Conservation (phyloP, 805 yeast genomes). For the Limtongia smithiae region DNA sequence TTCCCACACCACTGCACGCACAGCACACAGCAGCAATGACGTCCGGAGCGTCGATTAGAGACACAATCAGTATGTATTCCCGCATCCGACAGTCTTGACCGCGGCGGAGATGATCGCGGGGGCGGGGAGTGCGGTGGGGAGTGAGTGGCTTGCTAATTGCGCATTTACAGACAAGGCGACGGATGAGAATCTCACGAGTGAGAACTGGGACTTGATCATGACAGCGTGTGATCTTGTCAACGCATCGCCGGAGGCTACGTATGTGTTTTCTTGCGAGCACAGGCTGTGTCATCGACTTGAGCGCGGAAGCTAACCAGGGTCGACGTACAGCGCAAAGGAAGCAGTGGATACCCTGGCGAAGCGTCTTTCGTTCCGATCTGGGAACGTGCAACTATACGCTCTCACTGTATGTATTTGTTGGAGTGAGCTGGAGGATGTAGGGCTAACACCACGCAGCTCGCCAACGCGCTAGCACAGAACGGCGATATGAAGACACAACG, state of each 20-base stretch:
- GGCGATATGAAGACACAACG: conserved; percentile 69
- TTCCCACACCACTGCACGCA: too few relatives aligned
- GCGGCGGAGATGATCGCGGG: too few relatives aligned
- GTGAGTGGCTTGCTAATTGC: too few relatives aligned
- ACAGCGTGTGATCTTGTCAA: conserved; percentile 66
- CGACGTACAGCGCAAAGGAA: conserved; percentile 37
- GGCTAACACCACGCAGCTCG: conserved; percentile 29
- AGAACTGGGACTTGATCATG: conserved; percentile 63
- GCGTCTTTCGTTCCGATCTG: conserved; percentile 53
- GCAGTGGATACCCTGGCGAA: conserved; percentile 47
- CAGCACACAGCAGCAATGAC: too few relatives aligned
- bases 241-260: conserved; percentile 52
- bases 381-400: conserved; percentile 61
- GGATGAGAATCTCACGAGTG: conserved; percentile 56
- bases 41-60: too few relatives aligned
- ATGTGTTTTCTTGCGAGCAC: neutral
- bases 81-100: too few relatives aligned
- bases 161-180: conserved; percentile 53
- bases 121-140: too few relatives aligned
- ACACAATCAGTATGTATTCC: too few relatives aligned
- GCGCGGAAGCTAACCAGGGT: neutral
- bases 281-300: neutral
- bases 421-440: neutral
- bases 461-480: conserved; percentile 66
- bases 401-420: conserved; percentile 36